phyloP scores from a whole-genome alignment of 2,329 filamentous ascomycete species.

The Dactylellina parvicollis region DNA sequence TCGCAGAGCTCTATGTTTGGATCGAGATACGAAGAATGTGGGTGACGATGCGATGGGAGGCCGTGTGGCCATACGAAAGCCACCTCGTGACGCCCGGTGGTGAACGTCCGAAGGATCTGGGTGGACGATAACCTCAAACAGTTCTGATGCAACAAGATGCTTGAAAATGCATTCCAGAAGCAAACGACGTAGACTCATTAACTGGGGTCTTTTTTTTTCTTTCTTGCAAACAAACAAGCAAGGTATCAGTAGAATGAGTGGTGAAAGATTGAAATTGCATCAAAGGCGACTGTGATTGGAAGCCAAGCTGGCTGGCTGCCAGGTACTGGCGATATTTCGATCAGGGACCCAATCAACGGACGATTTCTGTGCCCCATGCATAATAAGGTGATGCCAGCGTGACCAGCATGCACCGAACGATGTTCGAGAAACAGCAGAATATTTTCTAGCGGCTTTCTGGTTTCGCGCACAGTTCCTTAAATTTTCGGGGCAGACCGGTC shows the following conservation, averaged over 20 bases:
- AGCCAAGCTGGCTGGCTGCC: slow-evolving; percentile 47
- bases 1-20: slow-evolving; percentile 18
- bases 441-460: slow-evolving; percentile 9
- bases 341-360: slow-evolving; percentile 33
- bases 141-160: slow-evolving; percentile 30
- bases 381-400: slow-evolving; percentile 43
- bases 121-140: slow-evolving; percentile 29
- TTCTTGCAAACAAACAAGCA: slow-evolving; percentile 28
- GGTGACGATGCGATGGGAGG: slow-evolving; percentile 6
- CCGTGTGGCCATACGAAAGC: slow-evolving; percentile 6
- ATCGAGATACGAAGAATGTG: slow-evolving; percentile 31
- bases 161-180: slow-evolving; percentile 50
- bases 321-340: slow-evolving; percentile 44
- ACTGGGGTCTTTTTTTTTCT: slow-evolving; percentile 10
- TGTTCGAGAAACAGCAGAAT: slow-evolving; percentile 44
- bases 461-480: slow-evolving; percentile 17
- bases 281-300: slow-evolving; percentile 45
- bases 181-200: slow-evolving; percentile 41
- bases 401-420: slow-evolving; percentile 39
- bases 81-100: slow-evolving; percentile 40
- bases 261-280: slow-evolving; percentile 21
- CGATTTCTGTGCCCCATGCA: slow-evolving; percentile 26
- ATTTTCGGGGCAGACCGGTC: slow-evolving; percentile 18
- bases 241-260: slow-evolving; percentile 25
- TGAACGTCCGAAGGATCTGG: slow-evolving; percentile 18